These are phyloP conservation scores for Dendrobium catenatum DNA, from an alignment of 106 monocot species.

Conservation along the genomic window DNA sequence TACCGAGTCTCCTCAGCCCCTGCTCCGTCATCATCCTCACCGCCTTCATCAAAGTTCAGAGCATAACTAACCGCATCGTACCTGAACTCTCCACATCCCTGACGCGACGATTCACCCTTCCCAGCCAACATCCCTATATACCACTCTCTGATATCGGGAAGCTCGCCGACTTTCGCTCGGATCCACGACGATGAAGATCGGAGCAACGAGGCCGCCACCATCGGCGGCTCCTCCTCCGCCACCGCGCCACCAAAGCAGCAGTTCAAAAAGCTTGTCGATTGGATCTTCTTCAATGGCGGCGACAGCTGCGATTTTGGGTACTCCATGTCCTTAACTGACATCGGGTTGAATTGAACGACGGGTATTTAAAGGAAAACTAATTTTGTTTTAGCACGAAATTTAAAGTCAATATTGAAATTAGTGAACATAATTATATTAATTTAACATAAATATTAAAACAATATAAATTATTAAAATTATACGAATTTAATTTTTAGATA, in stretches of 20 bases:
- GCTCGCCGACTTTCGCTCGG: constrained; percentile 24
- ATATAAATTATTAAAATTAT: too few species aligned
- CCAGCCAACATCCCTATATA: not conserved
- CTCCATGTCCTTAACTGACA: too few species aligned
- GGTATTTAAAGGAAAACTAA: too few species aligned
- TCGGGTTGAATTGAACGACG: too few species aligned
- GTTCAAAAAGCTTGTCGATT: constrained; percentile 31
- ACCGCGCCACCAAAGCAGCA: constrained; percentile 41
- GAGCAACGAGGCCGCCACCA: constrained; percentile 18
- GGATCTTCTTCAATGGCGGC: constrained; percentile 16
- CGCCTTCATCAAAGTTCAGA: constrained; percentile 4
- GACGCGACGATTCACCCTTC: constrained; percentile 4
- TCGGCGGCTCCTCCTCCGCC: not conserved
- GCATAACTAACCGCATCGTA: constrained; percentile 3
- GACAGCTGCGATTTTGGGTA: not conserved
- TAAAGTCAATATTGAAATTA: too few species aligned
- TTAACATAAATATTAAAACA: too few species aligned
- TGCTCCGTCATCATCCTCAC: not conserved
- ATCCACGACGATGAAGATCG: constrained; percentile 44
- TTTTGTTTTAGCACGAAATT: too few species aligned
- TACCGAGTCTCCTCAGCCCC: not conserved
- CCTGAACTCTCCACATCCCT: not conserved
- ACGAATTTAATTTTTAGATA: too few species aligned
- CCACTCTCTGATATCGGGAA: constrained; percentile 30
- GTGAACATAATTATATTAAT: too few species aligned